These are phyloP conservation scores for Sergeia podlipaevii DNA, from an alignment of 208 protist genomes.

Conservation along the genomic window DNA sequence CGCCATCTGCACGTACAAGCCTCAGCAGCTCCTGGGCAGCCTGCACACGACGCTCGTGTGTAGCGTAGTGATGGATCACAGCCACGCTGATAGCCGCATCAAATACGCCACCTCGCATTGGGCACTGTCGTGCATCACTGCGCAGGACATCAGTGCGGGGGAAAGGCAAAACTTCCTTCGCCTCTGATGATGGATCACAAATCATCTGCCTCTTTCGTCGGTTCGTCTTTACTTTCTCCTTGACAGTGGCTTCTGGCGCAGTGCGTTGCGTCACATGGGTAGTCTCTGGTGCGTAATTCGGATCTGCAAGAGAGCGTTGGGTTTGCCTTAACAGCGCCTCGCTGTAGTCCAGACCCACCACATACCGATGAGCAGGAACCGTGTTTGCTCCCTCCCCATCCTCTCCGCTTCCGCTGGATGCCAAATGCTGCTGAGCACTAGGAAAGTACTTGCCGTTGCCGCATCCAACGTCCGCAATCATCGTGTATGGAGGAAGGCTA, in stretches of 20 bases:
- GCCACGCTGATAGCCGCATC: constrained; percentile 88
- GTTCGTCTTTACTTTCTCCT: neutral
- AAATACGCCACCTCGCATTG: constrained; percentile 59
- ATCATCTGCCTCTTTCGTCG: no score
- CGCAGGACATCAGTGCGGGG: constrained; percentile 55
- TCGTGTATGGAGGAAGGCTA: constrained; percentile 38
- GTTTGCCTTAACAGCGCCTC: constrained; percentile 53
- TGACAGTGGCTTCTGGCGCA: neutral
- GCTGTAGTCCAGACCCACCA: constrained; percentile 67
- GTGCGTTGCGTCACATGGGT: neutral
- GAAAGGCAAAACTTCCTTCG: no score
- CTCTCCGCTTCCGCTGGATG: neutral
- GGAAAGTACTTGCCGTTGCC: constrained; percentile 90
- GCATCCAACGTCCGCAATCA: constrained; percentile 83
- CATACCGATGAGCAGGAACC: constrained; percentile 30
- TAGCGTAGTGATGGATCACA: constrained; percentile 88
- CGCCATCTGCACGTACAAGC: constrained; percentile 53
- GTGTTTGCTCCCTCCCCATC: neutral
- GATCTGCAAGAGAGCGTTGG: constrained; percentile 36
- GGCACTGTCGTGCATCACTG: constrained; percentile 52
- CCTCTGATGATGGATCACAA: no score
- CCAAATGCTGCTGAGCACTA: constrained; percentile 19
- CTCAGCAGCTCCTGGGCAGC: constrained; percentile 71
- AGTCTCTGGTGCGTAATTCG: constrained; percentile 15
- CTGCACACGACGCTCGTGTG: constrained; percentile 31